Conservation (phyloP, 331 rosid genomes). For the Acacia concinna region DNA sequence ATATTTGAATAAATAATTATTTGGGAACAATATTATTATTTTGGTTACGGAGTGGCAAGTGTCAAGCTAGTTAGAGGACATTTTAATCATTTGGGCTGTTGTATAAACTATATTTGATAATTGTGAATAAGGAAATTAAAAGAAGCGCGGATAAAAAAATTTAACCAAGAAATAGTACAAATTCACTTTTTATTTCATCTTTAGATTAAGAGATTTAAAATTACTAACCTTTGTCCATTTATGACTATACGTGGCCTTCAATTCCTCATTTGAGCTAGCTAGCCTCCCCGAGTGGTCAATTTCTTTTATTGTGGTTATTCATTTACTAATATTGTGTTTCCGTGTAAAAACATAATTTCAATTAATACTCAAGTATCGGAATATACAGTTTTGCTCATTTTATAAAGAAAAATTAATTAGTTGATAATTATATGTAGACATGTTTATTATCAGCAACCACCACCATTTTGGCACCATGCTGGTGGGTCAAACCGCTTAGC, state of each 20-base stretch:
- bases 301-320: too few relatives aligned
- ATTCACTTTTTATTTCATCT: neutral
- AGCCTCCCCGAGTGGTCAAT: too few relatives aligned
- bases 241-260: too few relatives aligned
- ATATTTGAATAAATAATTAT: too few relatives aligned
- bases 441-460: neutral
- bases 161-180: neutral
- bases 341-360: neutral
- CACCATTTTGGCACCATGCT: neutral
- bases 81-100: too few relatives aligned
- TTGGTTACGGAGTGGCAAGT: too few relatives aligned
- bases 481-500: slow-evolving; percentile 51
- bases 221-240: neutral
- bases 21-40: too few relatives aligned
- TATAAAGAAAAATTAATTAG: neutral
- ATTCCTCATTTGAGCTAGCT: neutral
- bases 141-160: too few relatives aligned
- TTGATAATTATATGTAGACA: neutral
- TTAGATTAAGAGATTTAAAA: neutral
- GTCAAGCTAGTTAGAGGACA: too few relatives aligned
- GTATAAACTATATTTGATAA: too few relatives aligned
- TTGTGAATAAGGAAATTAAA: too few relatives aligned
- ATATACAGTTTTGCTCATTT: neutral
- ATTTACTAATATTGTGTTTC: neutral
- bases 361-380: neutral